Base-by-base conservation (phyloP, 2,329 filamentous ascomycete genomes). In the Paraphoma chrysanthemicola region DNA sequence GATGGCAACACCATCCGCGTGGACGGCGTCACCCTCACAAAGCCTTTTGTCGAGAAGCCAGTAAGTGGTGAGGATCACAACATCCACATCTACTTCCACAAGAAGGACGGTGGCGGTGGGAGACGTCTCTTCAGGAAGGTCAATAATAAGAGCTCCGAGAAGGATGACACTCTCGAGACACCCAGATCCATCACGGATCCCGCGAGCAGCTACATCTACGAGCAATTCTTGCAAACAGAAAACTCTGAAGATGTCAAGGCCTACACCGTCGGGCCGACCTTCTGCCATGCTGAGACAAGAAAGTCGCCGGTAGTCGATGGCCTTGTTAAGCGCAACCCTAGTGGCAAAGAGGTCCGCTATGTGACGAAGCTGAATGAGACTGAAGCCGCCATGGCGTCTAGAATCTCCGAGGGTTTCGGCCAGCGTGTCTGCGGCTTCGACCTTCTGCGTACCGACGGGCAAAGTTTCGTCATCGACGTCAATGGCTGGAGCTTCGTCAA, bases 401-500 rank as follows among this genome's bases (percentile, higher is more conserved):
- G 90, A 68, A 98, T 99, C 57, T 92, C 93, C 2, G 89, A 88
- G 44, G 90, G 92, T 0, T 99, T 99, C 76, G 95, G 94, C 0
- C 95, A 99, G 76, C 85, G 92, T 52, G 93, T 99, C 2, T 99
- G 95, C 73, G 95, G 95, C 0, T 99, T 99, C 70, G 95, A 99
- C 74, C 83, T 99, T 57, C 82, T 99, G 54, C 89, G 96, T 29
- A 92, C 93, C 11, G 89, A 88, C 48, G 92, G 93, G 14, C 92
- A 92, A 75, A 98, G 94, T 74, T 99, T 92, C 78, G 95, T 99
- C 47, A 99, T 99, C 65, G 95, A 99, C 70, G 95, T 99, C 67
- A 99, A 99, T 75, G 95, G 95, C 11, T 99, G 96, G 96, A 98
- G 94, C 73, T 99, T 99, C 70, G 95, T 99, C 76, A 99, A 99